Evolutionary conservation across 257 asterid genomes (phyloP).

Genomic region (Echium plantagineum): DNA sequence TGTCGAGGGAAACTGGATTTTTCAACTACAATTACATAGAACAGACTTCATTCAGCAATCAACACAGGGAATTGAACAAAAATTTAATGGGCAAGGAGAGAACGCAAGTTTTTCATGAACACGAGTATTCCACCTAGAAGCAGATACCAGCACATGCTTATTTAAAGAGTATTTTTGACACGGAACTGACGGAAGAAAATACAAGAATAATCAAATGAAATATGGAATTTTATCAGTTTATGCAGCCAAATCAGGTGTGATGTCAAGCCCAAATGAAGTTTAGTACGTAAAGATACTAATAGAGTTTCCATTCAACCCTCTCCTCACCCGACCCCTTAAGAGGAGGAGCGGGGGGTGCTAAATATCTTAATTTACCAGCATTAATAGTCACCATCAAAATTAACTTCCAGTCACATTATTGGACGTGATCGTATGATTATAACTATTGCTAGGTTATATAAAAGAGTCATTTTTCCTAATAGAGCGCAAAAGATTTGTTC

Average conservation of each 20-base stretch:
- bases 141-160: not conserved
- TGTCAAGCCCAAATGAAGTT: too few species aligned
- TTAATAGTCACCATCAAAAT: not conserved
- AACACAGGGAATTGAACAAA: not conserved
- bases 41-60: conserved; percentile 14
- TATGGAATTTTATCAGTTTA: too few species aligned
- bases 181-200: too few species aligned
- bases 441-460: too few species aligned
- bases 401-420: not conserved
- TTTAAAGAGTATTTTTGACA: too few species aligned
- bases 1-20: conserved; percentile 31
- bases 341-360: too few species aligned
- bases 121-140: not conserved
- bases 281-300: not conserved
- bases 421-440: not conserved
- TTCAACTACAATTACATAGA: conserved; percentile 16
- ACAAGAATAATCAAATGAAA: too few species aligned
- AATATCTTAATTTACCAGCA: too few species aligned
- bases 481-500: not conserved
- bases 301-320: too few species aligned
- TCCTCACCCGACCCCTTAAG: too few species aligned
- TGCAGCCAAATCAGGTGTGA: not conserved
- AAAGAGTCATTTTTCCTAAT: not conserved
- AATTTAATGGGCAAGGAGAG: not conserved
- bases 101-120: not conserved